Evolutionary conservation across 352 stramenopile species (phyloP), one percentile per base, ranked within the genome.

Genomic region (Globisporangium spiculum): DNA sequence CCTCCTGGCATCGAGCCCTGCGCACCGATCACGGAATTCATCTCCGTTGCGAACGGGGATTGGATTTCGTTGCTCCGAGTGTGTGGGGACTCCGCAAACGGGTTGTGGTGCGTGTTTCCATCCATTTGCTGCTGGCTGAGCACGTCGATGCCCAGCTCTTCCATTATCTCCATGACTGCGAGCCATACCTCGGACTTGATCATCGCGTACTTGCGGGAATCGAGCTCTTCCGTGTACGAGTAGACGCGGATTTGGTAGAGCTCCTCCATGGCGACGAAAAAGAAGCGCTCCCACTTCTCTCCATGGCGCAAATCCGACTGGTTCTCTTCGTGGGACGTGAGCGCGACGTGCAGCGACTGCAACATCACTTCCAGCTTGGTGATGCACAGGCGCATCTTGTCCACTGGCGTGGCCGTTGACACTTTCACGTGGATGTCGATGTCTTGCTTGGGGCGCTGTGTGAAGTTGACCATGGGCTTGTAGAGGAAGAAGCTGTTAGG

Each of bases 401-500:
- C 75, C 6, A 92, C 81, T 1, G 83, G 50, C 12, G 86, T 93
- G 44, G 72, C 62, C 9, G 76, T 70, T 2, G 86, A 84, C 7
- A 96, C 84, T 27, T 75, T 70, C 12, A 94, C 77, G 24, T 78
- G 80, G 26, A 96, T 84, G 63, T 94, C 82, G 32, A 96, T 83
- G 55, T 94, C 83, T 34, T 86, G 79, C 66, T 96, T 96, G 2
- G 89, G 89, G 0, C 86, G 85, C 64, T 95, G 86, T 54, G 87
- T 90, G 65, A 87, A 96, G 65, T 96, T 96, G 36, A 96, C 82
- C 89, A 96, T 94, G 27, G 86, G 89, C 58, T 94, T 94, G 81
- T 93, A 96, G n/a, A 96, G 71, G 62, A 96, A 96, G 67, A 93
- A 95, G 65, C 87, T 95, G 73, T 96, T 96, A 30, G 86, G 86